Conservation (phyloP, 163 green algal genomes). For the Chlamydomonas reinhardtii region DNA sequence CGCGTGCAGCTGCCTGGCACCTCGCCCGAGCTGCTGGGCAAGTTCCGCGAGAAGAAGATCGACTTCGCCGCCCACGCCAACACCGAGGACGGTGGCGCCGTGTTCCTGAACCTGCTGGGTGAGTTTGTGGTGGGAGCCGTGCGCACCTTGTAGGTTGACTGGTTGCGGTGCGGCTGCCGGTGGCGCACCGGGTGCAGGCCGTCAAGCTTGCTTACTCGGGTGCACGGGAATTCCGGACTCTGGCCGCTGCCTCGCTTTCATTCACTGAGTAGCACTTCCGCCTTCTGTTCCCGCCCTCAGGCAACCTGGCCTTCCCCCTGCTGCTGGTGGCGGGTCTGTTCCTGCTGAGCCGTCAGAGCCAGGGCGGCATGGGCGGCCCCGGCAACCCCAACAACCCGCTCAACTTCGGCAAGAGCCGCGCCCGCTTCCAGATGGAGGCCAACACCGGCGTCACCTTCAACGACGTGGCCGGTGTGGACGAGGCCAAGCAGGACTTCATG, state of each 20-base stretch:
- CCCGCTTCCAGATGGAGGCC: slow-evolving; percentile 99
- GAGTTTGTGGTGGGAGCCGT: background rate
- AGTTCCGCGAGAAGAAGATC: slow-evolving; percentile 98
- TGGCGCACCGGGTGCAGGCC: too few species aligned
- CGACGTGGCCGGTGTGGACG: slow-evolving; percentile 98
- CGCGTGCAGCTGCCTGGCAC: slow-evolving; percentile 97
- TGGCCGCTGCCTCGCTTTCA: too few species aligned
- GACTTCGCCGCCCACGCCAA: slow-evolving; percentile 98
- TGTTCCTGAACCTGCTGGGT: slow-evolving; percentile 98
- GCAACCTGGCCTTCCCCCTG: slow-evolving; percentile 99
- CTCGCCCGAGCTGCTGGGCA: slow-evolving; percentile 91
- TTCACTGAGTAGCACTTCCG: too few species aligned
- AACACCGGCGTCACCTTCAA: slow-evolving; percentile 98
- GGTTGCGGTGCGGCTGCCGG: too few species aligned
- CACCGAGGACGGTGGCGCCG: slow-evolving; percentile 93
- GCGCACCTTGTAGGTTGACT: too few species aligned
- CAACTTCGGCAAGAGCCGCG: slow-evolving; percentile 96
- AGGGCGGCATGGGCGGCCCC: slow-evolving; percentile 80
- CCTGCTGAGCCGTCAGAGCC: slow-evolving; percentile 91
- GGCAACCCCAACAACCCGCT: slow-evolving; percentile 95
- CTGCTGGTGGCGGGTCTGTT: slow-evolving; percentile 99
- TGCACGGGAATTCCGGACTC: too few species aligned
- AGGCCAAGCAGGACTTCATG: slow-evolving; percentile 99
- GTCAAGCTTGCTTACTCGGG: too few species aligned
- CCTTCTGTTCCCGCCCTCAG: slow-evolving; percentile 52